Percentiles rank a stretch among this genome's conserved stretches.
Conservation (phyloP, 768 basidiomycete genomes). For the Atractiella rhizophila region DNA sequence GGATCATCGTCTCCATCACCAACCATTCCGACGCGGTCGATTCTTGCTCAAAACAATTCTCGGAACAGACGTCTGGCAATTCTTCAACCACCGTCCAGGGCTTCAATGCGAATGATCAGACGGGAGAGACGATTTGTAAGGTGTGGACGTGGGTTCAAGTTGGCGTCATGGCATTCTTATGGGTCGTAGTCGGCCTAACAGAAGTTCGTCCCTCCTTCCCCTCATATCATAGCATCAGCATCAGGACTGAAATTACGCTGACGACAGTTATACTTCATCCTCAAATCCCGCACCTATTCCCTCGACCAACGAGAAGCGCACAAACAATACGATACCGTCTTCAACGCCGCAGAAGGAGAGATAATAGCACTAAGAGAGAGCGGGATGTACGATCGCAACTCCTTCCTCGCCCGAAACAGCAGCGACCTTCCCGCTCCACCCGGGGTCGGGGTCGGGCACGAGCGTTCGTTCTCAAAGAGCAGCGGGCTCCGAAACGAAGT, state of each 20-base stretch:
- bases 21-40: constrained; percentile 46
- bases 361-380: too few relatives aligned
- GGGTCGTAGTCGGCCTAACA: constrained; percentile 40
- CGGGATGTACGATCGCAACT: too few relatives aligned
- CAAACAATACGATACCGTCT: constrained; percentile 1
- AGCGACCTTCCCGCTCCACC: too few relatives aligned
- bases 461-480: too few relatives aligned
- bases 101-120: constrained; percentile 17
- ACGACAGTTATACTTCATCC: constrained; percentile 4
- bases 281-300: constrained; percentile 2
- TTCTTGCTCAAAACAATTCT: constrained; percentile 28
- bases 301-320: constrained; percentile 6
- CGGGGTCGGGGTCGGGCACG: too few relatives aligned
- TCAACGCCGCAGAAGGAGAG: too few relatives aligned
- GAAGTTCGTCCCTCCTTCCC: too few relatives aligned
- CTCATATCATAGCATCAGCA: neutral
- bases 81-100: neutral
- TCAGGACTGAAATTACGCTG: neutral
- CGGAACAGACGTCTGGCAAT: neutral
- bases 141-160: constrained; percentile 82
- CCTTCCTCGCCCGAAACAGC: too few relatives aligned
- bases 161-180: constrained; percentile 70
- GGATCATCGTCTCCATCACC: constrained; percentile 55
- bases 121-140: constrained; percentile 52
- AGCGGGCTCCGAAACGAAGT: too few relatives aligned